Evolutionary conservation across 768 basidiomycete genomes (phyloP), one percentile per base, ranked within the genome.

Genomic region (Dacryopinax primogenitus): DNA sequence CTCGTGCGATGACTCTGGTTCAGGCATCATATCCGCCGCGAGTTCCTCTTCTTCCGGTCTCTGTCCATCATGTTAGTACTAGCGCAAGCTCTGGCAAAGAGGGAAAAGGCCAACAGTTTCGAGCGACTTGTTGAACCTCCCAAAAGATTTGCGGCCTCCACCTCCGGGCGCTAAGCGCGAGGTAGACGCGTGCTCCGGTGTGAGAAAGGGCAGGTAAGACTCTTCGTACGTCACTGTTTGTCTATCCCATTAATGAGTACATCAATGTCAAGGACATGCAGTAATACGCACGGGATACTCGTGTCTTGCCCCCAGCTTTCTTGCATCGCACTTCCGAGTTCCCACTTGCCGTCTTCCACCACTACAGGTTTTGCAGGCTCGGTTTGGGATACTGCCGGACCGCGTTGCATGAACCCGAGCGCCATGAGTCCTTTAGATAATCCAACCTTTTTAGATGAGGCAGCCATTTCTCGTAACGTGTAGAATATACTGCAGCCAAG

Each of bases 171-270:
- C 51, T 28, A 18, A 3, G 26, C 26, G 32, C 4, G 51, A 58
- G 3, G 26, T 58, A 6, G 51, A 58, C 4, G 51, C 51, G 21
- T 15, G 32, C 51, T 58, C 51, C 4, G 51, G 51, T 3, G 51
- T 58, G 13, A 58, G 51, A 30, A 58, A 58, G 13, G 51, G 51
- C 26, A 58, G 51, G 51, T 58, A 58, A 3, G 51, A 58, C 30
- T 58, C 51, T 58, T 58, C 51, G 51, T 58, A 58, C 18, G 51
- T 58, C 32, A 58, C 51, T 7, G 12, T 32, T 30, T 58, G 51
- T 30, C 51, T 58, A 58, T 6, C 51, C 32, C 51, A 21, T 23
- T 23, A 9, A 47, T 47, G 45, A 47, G 45, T 47, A 12, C 45
- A 21, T 6, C 11, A 7, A 30, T 32, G 26, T 15, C 26, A 28